Conservation (phyloP, 2,329 filamentous ascomycete genomes). For the Calonectria pauciramosa region DNA sequence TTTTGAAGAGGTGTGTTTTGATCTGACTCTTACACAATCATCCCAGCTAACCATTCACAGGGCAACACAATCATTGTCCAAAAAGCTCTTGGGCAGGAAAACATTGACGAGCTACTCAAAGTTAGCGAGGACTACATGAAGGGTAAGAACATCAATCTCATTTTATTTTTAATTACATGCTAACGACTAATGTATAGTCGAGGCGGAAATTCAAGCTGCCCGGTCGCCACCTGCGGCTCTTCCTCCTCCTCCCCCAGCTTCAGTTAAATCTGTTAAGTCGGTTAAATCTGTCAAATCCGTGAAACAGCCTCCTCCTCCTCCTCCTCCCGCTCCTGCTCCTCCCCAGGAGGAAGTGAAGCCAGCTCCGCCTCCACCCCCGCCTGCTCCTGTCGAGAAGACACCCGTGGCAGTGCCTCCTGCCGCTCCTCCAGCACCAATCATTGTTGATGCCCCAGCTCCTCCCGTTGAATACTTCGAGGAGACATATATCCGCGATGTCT, state of each 20-base stretch:
- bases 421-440: slow-evolving; percentile 45
- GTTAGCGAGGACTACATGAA: slow-evolving; percentile 83
- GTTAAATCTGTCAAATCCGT: no score
- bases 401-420: slow-evolving; percentile 32
- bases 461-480: slow-evolving; percentile 60
- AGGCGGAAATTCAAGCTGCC: slow-evolving; percentile 34
- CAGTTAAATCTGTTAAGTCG: background rate
- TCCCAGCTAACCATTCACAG: slow-evolving; percentile 57
- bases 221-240: slow-evolving; percentile 45
- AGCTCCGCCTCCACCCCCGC: slow-evolving; percentile 34
- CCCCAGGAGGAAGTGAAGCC: background rate
- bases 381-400: slow-evolving; percentile 18
- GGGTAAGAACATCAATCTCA: slow-evolving; percentile 54
- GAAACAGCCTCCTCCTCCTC: slow-evolving; percentile 25
- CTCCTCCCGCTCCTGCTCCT: slow-evolving; percentile 21
- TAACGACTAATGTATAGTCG: slow-evolving; percentile 27
- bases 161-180: background rate
- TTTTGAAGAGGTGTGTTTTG: slow-evolving; percentile 79
- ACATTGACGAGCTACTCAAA: slow-evolving; percentile 91
- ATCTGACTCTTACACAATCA: background rate
- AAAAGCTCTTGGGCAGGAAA: slow-evolving; percentile 87
- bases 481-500: slow-evolving; percentile 64
- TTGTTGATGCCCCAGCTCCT: slow-evolving; percentile 51
- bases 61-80: slow-evolving; percentile 85
- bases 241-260: slow-evolving; percentile 43